Conservation (phyloP, 768 basidiomycete species). For the Mycena haematopus region DNA sequence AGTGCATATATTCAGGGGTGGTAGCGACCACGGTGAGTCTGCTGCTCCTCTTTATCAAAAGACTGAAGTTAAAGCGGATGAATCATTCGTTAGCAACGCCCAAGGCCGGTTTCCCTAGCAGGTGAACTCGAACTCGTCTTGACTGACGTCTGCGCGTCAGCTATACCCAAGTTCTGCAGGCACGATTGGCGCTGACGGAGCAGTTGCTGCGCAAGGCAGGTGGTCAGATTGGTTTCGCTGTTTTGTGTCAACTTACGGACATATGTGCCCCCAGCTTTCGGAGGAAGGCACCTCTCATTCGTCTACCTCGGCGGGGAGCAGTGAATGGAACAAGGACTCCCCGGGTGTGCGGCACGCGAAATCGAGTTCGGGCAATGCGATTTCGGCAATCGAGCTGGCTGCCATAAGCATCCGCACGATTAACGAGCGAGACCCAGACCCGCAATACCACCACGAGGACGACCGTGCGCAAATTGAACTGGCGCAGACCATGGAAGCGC, state of each 20-base stretch:
- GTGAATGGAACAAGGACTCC: slow-evolving; percentile 16
- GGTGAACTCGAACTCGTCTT: neutral
- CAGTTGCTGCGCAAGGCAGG: slow-evolving; percentile 13
- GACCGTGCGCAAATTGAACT: neutral
- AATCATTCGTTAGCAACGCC: slow-evolving; percentile 3
- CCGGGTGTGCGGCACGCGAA: neutral
- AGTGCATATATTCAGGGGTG: slow-evolving; percentile 18
- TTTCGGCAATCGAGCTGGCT: slow-evolving; percentile 5
- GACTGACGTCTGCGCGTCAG: too few relatives aligned
- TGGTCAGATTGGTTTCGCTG: neutral
- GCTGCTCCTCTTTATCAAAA: too few relatives aligned
- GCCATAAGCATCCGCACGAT: slow-evolving; percentile 9
- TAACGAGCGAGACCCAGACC: neutral
- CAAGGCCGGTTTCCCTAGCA: neutral
- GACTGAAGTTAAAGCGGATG: neutral
- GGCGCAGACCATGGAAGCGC: neutral
- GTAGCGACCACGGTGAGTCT: slow-evolving; percentile 4
- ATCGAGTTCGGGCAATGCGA: too few relatives aligned
- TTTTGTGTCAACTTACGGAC: neutral
- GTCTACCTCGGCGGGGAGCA: neutral
- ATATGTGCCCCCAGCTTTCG: slow-evolving; percentile 1
- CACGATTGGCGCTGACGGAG: slow-evolving; percentile 14
- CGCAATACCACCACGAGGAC: neutral
- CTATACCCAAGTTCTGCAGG: slow-evolving; percentile 9
- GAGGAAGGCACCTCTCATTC: neutral